These are phyloP conservation scores for Pachyrhizus erosus DNA, from an alignment of 306 rosid genomes.

Conservation along the genomic window DNA sequence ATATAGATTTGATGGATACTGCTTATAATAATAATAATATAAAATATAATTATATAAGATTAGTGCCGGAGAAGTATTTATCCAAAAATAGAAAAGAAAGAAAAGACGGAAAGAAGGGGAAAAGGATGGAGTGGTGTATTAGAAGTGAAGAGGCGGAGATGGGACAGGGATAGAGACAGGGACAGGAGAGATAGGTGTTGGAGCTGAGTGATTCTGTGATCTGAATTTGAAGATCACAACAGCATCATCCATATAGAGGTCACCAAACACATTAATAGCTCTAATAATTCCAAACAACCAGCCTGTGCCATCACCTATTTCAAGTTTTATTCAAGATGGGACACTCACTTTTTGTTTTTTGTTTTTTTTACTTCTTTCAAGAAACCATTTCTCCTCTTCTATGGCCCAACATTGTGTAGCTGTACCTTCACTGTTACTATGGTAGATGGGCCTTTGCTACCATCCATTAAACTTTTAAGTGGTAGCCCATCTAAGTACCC, in stretches of 20 bases:
- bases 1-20: neutral
- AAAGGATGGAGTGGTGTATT: neutral
- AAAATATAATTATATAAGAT: neutral
- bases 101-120: conserved; percentile 2
- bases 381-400: neutral
- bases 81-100: neutral
- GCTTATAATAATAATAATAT: neutral
- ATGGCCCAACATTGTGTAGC: neutral
- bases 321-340: conserved; percentile 16
- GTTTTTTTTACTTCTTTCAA: neutral
- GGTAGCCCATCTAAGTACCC: neutral
- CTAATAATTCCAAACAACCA: conserved; percentile 44
- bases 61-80: neutral
- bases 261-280: conserved; percentile 44
- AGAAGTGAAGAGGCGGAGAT: conserved; percentile 10
- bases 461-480: neutral
- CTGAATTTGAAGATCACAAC: conserved; percentile 18
- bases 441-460: neutral
- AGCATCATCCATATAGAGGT: neutral
- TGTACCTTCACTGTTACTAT: neutral
- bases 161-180: conserved; percentile 44
- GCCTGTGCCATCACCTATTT: conserved; percentile 25
- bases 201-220: conserved; percentile 44
- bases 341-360: no score
- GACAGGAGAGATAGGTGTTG: conserved; percentile 26